A percentile compares a stretch with the other conserved stretches of the same genome.
Evolutionary conservation across 1,139 yeast species (phyloP).

Genomic region (Debaryomyces udenii): DNA sequence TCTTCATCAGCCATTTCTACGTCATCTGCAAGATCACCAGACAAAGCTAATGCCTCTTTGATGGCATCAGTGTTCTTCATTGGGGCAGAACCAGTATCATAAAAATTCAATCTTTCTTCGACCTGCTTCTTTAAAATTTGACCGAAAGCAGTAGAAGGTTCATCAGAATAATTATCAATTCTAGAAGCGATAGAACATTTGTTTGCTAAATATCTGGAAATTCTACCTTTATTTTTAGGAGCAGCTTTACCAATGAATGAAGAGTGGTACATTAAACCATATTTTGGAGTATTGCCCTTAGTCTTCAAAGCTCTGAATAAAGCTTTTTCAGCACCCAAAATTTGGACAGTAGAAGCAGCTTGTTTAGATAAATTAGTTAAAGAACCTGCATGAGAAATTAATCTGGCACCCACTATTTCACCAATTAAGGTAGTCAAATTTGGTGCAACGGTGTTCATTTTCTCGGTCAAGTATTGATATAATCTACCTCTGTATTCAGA

Average conservation of each 20-base stretch:
- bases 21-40: constrained; percentile 44
- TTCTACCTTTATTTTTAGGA: constrained; percentile 98
- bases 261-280: constrained; percentile 96
- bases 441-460: constrained; percentile 99
- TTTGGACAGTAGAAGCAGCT: constrained; percentile 98
- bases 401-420: constrained; percentile 97
- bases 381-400: constrained; percentile 97
- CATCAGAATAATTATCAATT: constrained; percentile 93
- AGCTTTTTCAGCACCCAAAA: constrained; percentile 99
- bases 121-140: constrained; percentile 91
- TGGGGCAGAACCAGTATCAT: constrained; percentile 95
- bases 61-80: constrained; percentile 96
- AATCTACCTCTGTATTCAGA: constrained; percentile 94
- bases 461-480: constrained; percentile 82
- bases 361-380: constrained; percentile 93
- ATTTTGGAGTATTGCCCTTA: constrained; percentile 97
- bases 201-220: constrained; percentile 97
- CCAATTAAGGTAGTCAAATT: constrained; percentile 94
- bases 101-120: constrained; percentile 94
- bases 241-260: constrained; percentile 97
- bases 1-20: constrained; percentile 27
- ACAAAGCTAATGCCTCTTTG: constrained; percentile 80
- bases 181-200: constrained; percentile 98
- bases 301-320: constrained; percentile 97
- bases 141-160: constrained; percentile 86